Evolutionary conservation across 2,329 filamentous ascomycete species (phyloP), one percentile per base, ranked within the genome.

Genomic region (Neurospora sp.): DNA sequence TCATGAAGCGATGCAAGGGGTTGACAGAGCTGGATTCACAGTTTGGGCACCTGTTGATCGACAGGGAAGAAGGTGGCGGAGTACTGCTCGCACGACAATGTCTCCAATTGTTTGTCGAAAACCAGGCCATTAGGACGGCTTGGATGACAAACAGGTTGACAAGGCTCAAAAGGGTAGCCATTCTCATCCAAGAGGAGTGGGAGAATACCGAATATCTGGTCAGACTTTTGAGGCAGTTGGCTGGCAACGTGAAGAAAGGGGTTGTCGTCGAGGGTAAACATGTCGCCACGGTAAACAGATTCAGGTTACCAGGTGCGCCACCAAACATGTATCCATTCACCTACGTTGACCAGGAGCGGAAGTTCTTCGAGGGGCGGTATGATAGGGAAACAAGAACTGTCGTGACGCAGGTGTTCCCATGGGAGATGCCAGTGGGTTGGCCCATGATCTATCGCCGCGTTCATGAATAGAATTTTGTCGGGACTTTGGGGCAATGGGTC

Each of bases 151-250:
- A 23, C 19, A 4, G 5, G 1, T 1, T 23, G 10, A 3, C 5
- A 2, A 52, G 1, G 11, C 43, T 52, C 43, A 52, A 3, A 28
- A 52, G 10, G 19, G 0, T 52, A 8, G 2, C 43, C 19, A 12
- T 52, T 52, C 5, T 3, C 2, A 3, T 52, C 5, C 2, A 12
- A 2, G 43, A 52, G 1, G 19, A 52, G 2, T 8, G 43, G 19
- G 0, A 6, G 10, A 0, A 12, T 52, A 52, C 43, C 43, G 43
- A 23, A 1, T 3, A 15, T 1, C 11, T 52, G 10, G 5, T 23
- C 1, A 11, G 2, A 0, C 2, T 8, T 0, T 8, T 52, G 19
- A 2, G 4, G 2, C 11, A 52, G 11, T 6, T 52, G 43, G 1
- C 19, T 12, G 5, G 43, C 1, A 23, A 23, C 2, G 5, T 52